phyloP scores from a whole-genome alignment of 2,329 filamentous ascomycete genomes.

The Monosporascus sp. region DNA sequence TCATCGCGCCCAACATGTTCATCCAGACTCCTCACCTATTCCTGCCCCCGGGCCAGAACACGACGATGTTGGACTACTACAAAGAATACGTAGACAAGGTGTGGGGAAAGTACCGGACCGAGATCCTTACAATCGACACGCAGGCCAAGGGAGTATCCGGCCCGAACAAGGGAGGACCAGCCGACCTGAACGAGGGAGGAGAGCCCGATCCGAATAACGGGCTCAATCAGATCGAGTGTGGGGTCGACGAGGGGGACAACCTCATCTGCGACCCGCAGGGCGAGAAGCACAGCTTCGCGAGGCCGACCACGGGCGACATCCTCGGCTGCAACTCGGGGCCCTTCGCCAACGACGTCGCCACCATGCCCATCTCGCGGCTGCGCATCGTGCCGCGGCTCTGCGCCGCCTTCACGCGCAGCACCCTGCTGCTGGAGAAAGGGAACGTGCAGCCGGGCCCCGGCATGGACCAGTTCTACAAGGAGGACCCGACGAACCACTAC shows the following conservation, averaged over 20 bases:
- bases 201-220: too few relatives aligned
- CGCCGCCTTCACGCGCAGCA: slow-evolving; percentile 19
- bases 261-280: slow-evolving; percentile 17
- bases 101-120: slow-evolving; percentile 22
- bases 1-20: slow-evolving; percentile 26
- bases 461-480: slow-evolving; percentile 24
- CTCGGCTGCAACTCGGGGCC: slow-evolving; percentile 42
- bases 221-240: background rate
- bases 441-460: slow-evolving; percentile 22
- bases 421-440: slow-evolving; percentile 25
- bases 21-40: slow-evolving; percentile 5
- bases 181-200: too few relatives aligned
- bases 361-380: slow-evolving; percentile 3
- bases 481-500: slow-evolving; percentile 33
- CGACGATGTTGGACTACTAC: slow-evolving; percentile 16
- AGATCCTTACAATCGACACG: slow-evolving; percentile 48
- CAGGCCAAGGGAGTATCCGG: slow-evolving; percentile 36
- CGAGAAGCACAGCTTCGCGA: slow-evolving; percentile 9
- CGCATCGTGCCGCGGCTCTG: slow-evolving; percentile 19
- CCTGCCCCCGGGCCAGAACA: background rate
- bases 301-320: slow-evolving; percentile 33
- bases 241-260: background rate
- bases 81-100: slow-evolving; percentile 22
- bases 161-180: too few relatives aligned
- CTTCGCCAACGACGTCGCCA: slow-evolving; percentile 9